Base-by-base conservation (phyloP, 2,329 filamentous ascomycete genomes). In the Claviceps sorghi region DNA sequence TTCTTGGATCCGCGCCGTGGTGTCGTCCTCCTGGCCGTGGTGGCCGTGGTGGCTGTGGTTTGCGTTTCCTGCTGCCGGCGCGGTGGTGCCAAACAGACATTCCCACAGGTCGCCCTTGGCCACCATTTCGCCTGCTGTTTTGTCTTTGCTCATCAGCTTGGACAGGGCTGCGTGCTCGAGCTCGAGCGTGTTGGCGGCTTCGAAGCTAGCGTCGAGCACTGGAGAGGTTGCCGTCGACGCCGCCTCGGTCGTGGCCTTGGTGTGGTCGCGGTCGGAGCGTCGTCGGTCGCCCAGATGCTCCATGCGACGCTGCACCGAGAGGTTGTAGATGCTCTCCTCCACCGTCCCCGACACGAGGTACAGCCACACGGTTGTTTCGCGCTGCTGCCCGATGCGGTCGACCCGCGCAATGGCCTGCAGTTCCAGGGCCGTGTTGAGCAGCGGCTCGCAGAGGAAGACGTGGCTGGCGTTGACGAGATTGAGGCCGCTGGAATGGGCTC, bases 391-490 rank as follows among this genome's bases (percentile, higher is more conserved):
- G 57, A 98, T 98, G 38, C 93, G 82, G 64, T 98, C 89, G 1
- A 98, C 90, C 52, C 93, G 84, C 1, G 91, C 90, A 61, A 97
- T 95, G 15, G 90, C 91, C 66, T 98, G 93, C 10, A 97, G 75
- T 67, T 97, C 93, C 17, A 98, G 80, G 0, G 90, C 89, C 0
- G 91, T 91, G 63, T 97, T 95, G 59, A 97, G 81, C 3, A 97
- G 73, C 2, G 93, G 93, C 64, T 98, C 93, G 65, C 89, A 95
- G 4, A 98, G 77, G 62, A 97, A 94, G 1, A 97, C 89, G 63
- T 97, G 89, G 48, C 82, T 95, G 4, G 91, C 93, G 60, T 94
- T 91, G 58, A 95, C 85, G 0, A 98, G 77, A 56, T 95, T 97
- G 32, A 98, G 74, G 0, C 93, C 93, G 1, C 86, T 90, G 0